Evolutionary conservation across 176 grass and related monocot genomes (phyloP).

Genomic region (Areca catechu): DNA sequence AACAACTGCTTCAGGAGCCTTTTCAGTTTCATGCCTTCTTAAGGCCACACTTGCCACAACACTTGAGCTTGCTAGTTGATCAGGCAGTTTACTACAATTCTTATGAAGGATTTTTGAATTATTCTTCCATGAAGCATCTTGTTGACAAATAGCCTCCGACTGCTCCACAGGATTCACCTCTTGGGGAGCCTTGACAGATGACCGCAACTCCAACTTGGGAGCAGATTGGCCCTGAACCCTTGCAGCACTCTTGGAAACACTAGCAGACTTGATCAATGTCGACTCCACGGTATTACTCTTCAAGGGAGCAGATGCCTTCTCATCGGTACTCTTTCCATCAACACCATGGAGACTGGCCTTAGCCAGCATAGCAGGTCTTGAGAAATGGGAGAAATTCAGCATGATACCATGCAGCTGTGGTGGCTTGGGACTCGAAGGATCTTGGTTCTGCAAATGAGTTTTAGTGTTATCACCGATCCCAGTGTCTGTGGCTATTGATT

Average conservation of each 20-base stretch:
- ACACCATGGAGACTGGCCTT: constrained; percentile 19
- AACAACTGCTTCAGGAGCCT: not conserved
- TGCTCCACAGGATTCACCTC: constrained; percentile 1
- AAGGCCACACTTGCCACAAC: not conserved
- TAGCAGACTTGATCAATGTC: constrained; percentile 6
- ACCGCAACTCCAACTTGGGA: not conserved
- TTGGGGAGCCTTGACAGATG: not conserved
- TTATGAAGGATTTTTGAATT: not conserved
- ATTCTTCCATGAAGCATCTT: not conserved
- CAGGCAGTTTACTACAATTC: not conserved
- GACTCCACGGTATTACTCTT: constrained; percentile 8
- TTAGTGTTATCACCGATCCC: not conserved
- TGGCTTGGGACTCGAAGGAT: not conserved
- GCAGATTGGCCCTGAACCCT: not conserved
- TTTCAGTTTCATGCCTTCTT: constrained; percentile 7
- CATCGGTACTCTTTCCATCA: constrained; percentile 22
- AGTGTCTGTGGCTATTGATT: not conserved
- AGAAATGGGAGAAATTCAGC: constrained; percentile 27
- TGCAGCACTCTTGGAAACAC: not conserved
- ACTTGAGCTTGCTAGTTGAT: not conserved
- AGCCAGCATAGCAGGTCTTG: constrained; percentile 10
- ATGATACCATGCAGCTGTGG: not conserved
- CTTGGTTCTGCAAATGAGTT: constrained; percentile 7
- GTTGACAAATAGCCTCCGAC: not conserved
- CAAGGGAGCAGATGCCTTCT: constrained; percentile 12